Percentiles rank a stretch among this genome's conserved stretches.
Evolutionary conservation across 2,329 filamentous ascomycete species (phyloP).

Genomic region (Neospermospora avenae): DNA sequence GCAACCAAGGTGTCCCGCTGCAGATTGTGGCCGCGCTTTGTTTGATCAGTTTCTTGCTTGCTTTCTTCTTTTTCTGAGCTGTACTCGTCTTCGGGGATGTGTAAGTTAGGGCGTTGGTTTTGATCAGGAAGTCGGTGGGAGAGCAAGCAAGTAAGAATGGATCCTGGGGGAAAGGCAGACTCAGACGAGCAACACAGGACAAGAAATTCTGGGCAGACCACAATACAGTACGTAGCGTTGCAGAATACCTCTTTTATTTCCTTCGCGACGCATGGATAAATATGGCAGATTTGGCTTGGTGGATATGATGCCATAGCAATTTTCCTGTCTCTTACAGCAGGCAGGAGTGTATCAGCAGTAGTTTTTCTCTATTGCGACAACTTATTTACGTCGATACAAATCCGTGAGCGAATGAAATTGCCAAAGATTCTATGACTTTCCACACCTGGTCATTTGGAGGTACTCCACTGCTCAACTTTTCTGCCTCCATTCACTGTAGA

Average conservation of each 20-base stretch:
- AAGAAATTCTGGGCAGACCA: conserved; percentile 1
- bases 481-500: too few relatives aligned
- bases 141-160: background rate
- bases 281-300: conserved; percentile 1
- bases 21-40: conserved; percentile 81
- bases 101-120: conserved; percentile 7
- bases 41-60: conserved; percentile 86
- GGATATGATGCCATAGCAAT: conserved; percentile 9
- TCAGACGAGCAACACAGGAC: background rate
- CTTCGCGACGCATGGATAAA: background rate
- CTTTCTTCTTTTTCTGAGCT: conserved; percentile 89
- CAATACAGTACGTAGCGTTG: background rate
- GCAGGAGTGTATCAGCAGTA: background rate
- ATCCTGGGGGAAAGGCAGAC: background rate
- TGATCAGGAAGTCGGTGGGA: background rate
- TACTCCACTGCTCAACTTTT: too few relatives aligned
- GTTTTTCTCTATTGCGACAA: background rate
- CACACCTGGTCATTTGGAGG: too few relatives aligned
- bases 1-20: conserved; percentile 71
- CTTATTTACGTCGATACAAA: too few relatives aligned
- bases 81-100: background rate
- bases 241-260: background rate
- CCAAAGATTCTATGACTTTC: too few relatives aligned
- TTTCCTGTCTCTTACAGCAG: background rate
- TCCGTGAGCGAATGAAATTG: too few relatives aligned